phyloP scores from a whole-genome alignment of 345 rosid species.

The Garcia nutans region DNA sequence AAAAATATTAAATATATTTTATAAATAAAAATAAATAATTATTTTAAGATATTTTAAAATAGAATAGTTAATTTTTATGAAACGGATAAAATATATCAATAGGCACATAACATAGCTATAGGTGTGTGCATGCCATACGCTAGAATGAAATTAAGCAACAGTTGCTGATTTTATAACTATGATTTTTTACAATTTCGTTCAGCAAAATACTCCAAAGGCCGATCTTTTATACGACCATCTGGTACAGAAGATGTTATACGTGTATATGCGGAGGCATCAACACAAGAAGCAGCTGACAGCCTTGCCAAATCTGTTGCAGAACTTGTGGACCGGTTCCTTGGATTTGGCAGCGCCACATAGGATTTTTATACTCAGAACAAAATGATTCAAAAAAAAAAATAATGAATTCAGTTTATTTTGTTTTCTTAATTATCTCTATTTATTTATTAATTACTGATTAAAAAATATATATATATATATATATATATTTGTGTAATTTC shows the following conservation, averaged over 20 bases:
- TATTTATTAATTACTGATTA: too few species aligned
- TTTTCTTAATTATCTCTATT: too few species aligned
- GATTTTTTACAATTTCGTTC: constrained; percentile 20
- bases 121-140: background rate
- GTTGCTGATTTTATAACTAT: background rate
- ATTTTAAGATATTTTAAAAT: too few species aligned
- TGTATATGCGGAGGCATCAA: constrained; percentile 90
- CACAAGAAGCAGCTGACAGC: constrained; percentile 72
- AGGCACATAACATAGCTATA: background rate
- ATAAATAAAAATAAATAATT: too few species aligned
- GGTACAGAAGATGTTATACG: constrained; percentile 95
- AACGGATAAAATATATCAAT: too few species aligned
- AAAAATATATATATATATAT: too few species aligned
- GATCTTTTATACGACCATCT: constrained; percentile 83
- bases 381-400: background rate
- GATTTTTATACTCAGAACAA: background rate
- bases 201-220: constrained; percentile 60
- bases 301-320: constrained; percentile 67
- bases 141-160: background rate
- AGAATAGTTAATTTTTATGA: too few species aligned
- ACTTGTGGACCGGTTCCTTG: constrained; percentile 63
- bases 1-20: too few species aligned
- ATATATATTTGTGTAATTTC: too few species aligned
- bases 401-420: too few species aligned
- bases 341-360: constrained; percentile 27